Conservation (phyloP, 352 stramenopile genomes). For the Phytophthora cactorum region DNA sequence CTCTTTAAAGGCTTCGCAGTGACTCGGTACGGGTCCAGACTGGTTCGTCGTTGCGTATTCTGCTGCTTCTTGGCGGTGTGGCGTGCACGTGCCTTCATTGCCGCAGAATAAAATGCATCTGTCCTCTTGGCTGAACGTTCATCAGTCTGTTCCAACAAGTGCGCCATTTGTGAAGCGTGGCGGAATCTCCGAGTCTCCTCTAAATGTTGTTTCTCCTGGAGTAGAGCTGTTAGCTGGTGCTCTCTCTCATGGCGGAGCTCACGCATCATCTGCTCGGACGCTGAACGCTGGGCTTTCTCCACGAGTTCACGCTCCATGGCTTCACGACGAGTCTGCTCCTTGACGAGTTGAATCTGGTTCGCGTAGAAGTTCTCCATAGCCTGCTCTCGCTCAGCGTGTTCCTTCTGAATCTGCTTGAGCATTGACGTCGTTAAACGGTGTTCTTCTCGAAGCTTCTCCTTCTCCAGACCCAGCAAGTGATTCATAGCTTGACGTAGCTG, state of each 20-base stretch:
- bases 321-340: slow-evolving; percentile 67
- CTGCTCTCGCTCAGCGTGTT: slow-evolving; percentile 62
- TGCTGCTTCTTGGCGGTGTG: slow-evolving; percentile 21
- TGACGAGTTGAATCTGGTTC: slow-evolving; percentile 72
- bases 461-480: slow-evolving; percentile 68
- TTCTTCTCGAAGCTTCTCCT: slow-evolving; percentile 71
- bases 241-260: slow-evolving; percentile 71
- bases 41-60: slow-evolving; percentile 14
- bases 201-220: slow-evolving; percentile 68
- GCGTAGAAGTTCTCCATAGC: slow-evolving; percentile 76
- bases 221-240: slow-evolving; percentile 50
- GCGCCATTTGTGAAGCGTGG: slow-evolving; percentile 45
- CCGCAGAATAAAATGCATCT: slow-evolving; percentile 73
- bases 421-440: slow-evolving; percentile 51
- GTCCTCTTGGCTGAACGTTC: slow-evolving; percentile 38
- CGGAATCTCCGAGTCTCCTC: slow-evolving; percentile 67
- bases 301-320: slow-evolving; percentile 64
- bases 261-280: slow-evolving; percentile 71
- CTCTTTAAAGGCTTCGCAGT: slow-evolving; percentile 3
- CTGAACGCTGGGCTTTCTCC: slow-evolving; percentile 71
- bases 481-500: slow-evolving; percentile 72
- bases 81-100: slow-evolving; percentile 63
- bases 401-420: slow-evolving; percentile 67
- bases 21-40: slow-evolving; percentile 20
- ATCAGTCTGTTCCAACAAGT: slow-evolving; percentile 47